Evolutionary conservation across 345 rosid genomes (phyloP).

Genomic region (Euphorbia lathyris): DNA sequence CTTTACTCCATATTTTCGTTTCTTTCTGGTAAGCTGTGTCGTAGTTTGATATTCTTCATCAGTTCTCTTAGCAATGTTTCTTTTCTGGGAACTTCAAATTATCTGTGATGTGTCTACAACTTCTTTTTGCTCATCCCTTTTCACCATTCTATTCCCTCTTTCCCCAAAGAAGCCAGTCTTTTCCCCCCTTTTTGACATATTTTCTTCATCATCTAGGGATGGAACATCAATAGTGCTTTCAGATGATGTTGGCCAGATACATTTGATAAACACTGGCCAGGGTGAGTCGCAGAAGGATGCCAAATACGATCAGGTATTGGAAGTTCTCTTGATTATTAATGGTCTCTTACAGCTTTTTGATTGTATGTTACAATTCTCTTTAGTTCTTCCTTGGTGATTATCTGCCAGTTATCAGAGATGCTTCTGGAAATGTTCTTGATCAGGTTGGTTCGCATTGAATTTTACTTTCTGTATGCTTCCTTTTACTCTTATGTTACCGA

Average conservation of each 20-base stretch:
- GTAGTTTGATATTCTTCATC: slow-evolving; percentile 18
- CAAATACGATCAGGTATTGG: slow-evolving; percentile 87
- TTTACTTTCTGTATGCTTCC: neutral
- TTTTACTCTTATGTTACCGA: neutral
- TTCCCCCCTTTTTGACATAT: neutral
- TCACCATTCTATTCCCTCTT: neutral
- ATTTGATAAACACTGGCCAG: slow-evolving; percentile 88
- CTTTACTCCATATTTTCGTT: neutral
- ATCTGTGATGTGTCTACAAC: neutral
- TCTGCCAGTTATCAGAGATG: slow-evolving; percentile 85
- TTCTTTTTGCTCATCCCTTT: neutral
- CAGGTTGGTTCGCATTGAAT: slow-evolving; percentile 49
- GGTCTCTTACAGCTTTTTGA: slow-evolving; percentile 3
- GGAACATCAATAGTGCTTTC: slow-evolving; percentile 96
- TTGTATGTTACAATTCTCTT: slow-evolving; percentile 15
- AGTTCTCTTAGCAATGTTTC: neutral
- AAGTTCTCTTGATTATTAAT: neutral
- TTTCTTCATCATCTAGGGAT: slow-evolving; percentile 48
- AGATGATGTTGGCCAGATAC: slow-evolving; percentile 97
- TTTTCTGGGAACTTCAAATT: neutral
- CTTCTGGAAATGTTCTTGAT: slow-evolving; percentile 82
- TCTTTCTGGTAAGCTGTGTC: neutral
- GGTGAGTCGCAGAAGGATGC: slow-evolving; percentile 97
- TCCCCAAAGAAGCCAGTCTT: neutral
- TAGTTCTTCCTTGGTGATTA: slow-evolving; percentile 99